phyloP scores from a whole-genome alignment of 2,329 filamentous ascomycete genomes.

The Didymella segeticola region DNA sequence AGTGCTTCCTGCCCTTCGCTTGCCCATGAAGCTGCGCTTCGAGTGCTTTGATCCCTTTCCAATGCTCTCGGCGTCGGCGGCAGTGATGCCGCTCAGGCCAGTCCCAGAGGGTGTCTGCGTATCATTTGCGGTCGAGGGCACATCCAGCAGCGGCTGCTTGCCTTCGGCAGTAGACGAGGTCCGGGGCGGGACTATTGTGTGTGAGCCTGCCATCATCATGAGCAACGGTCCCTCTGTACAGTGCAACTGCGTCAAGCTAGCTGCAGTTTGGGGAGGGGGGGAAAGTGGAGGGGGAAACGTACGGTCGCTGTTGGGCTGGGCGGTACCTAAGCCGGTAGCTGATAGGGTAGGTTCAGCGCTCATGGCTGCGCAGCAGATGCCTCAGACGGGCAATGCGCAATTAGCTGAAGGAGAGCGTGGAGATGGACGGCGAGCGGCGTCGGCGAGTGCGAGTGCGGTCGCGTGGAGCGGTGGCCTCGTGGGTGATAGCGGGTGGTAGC shows the following conservation, averaged over 20 bases:
- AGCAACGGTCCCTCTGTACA: background rate
- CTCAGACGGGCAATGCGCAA: constrained; percentile 24
- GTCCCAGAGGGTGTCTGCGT: constrained; percentile 47
- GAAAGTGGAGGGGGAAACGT: too few relatives aligned
- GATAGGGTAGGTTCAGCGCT: constrained; percentile 42
- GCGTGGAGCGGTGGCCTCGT: constrained; percentile 35
- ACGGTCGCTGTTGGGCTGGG: constrained; percentile 46
- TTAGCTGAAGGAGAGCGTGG: constrained; percentile 16
- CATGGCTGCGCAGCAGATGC: constrained; percentile 42
- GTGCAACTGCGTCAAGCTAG: background rate
- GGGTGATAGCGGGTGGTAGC: constrained; percentile 20
- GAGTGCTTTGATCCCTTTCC: constrained; percentile 52
- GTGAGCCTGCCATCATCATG: constrained; percentile 8
- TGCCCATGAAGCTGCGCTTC: constrained; percentile 55
- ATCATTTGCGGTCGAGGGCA: constrained; percentile 44
- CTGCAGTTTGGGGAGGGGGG: background rate
- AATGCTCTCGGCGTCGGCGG: constrained; percentile 54
- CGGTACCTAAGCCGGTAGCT: constrained; percentile 33
- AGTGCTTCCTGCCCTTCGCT: constrained; percentile 54
- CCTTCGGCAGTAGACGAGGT: constrained; percentile 44
- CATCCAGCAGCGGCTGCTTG: constrained; percentile 47
- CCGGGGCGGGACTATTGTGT: constrained; percentile 27
- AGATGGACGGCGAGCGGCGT: constrained; percentile 23
- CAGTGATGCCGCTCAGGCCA: constrained; percentile 53
- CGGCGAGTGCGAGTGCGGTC: constrained; percentile 34